Conservation (phyloP, 2,329 filamentous ascomycete genomes). For the Mollisia scopiformis region DNA sequence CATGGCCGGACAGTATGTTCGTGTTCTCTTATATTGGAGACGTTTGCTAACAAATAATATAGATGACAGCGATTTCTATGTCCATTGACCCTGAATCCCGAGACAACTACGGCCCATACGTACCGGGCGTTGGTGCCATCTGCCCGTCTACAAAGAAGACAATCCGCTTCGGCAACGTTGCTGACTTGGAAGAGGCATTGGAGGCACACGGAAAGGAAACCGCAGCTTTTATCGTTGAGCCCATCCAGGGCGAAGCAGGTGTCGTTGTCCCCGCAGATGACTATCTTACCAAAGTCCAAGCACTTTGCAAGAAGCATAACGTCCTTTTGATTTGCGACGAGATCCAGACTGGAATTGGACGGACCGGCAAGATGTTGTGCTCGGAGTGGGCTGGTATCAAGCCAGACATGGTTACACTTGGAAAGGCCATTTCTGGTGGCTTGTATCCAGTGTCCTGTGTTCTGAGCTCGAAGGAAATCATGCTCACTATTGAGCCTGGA, state of each 20-base stretch:
- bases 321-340: slow-evolving; percentile 97
- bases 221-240: slow-evolving; percentile 92
- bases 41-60: slow-evolving; percentile 7
- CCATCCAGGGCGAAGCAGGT: slow-evolving; percentile 96
- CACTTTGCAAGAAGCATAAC: slow-evolving; percentile 92
- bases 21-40: not conserved
- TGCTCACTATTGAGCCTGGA: slow-evolving; percentile 94
- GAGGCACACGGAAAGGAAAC: slow-evolving; percentile 82
- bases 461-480: slow-evolving; percentile 83
- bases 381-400: slow-evolving; percentile 94
- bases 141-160: slow-evolving; percentile 75
- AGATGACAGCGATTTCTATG: slow-evolving; percentile 90
- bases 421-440: slow-evolving; percentile 96
- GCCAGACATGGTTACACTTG: slow-evolving; percentile 91
- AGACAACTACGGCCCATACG: slow-evolving; percentile 92
- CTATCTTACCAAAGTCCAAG: slow-evolving; percentile 80
- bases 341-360: slow-evolving; percentile 96
- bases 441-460: slow-evolving; percentile 99
- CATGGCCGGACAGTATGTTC: slow-evolving; percentile 85
- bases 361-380: slow-evolving; percentile 92
- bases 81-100: slow-evolving; percentile 94
- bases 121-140: slow-evolving; percentile 81
- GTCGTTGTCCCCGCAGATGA: slow-evolving; percentile 92
- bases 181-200: slow-evolving; percentile 77
- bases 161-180: slow-evolving; percentile 85